A percentile compares a stretch with the other conserved stretches of the same genome.
phyloP scores from a whole-genome alignment of 2,329 filamentous ascomycete genomes.

The Diaporthe sp. region DNA sequence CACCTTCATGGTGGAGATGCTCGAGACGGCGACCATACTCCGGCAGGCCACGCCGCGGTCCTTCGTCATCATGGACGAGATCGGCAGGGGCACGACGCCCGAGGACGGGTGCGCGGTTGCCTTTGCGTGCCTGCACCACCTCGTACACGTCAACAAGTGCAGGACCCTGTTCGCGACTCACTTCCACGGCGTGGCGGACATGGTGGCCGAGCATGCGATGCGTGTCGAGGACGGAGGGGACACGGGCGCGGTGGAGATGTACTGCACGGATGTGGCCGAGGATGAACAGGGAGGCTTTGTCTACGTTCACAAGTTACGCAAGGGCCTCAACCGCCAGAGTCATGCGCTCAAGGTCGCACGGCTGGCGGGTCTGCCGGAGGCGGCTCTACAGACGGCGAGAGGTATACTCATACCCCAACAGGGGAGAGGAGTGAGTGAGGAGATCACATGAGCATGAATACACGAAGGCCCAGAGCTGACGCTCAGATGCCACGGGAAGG shows the following conservation, averaged over 20 bases:
- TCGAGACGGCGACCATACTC: conserved; percentile 92
- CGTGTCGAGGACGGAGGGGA: conserved; percentile 44
- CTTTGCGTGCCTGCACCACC: conserved; percentile 86
- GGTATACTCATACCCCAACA: conserved; percentile 57
- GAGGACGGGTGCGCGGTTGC: conserved; percentile 92
- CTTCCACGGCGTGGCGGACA: conserved; percentile 86
- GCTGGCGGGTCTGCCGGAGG: conserved; percentile 82
- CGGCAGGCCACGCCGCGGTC: conserved; percentile 84
- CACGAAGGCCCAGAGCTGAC: background rate
- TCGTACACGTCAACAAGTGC: conserved; percentile 81
- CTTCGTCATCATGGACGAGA: conserved; percentile 98
- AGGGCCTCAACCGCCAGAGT: conserved; percentile 85
- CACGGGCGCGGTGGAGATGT: conserved; percentile 69
- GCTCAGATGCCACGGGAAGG: background rate
- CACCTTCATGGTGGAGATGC: conserved; percentile 99
- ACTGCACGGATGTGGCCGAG: conserved; percentile 91
- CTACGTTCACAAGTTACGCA: conserved; percentile 85
- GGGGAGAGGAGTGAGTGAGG: background rate
- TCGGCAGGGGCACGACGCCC: conserved; percentile 92
- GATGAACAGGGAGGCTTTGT: conserved; percentile 77
- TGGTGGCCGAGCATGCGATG: conserved; percentile 68
- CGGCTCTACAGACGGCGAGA: conserved; percentile 75
- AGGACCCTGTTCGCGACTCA: conserved; percentile 94
- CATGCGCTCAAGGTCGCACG: conserved; percentile 96
- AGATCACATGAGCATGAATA: background rate